Percentiles rank a stretch among this genome's conserved stretches.
These are phyloP conservation scores for Trametes sanguinea DNA, from an alignment of 768 basidiomycete genomes.

Conservation along the genomic window DNA sequence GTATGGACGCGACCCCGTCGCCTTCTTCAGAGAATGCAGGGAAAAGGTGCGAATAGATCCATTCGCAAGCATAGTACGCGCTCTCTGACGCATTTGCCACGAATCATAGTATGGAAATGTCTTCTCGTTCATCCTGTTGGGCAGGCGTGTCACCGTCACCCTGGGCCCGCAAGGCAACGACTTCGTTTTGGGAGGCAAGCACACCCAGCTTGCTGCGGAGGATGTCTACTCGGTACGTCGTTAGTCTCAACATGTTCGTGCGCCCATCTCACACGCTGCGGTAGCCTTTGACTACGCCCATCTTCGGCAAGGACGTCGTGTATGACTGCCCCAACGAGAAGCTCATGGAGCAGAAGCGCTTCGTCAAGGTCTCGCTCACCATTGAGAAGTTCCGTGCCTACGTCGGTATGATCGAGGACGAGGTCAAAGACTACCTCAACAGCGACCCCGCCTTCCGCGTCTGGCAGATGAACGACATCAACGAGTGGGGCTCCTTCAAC, in stretches of 20 bases:
- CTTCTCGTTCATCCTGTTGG: constrained; percentile 94
- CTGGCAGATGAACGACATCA: constrained; percentile 65
- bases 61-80: too few species aligned
- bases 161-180: constrained; percentile 92
- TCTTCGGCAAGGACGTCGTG: constrained; percentile 97
- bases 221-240: constrained; percentile 87
- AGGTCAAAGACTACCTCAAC: constrained; percentile 62
- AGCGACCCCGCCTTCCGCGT: constrained; percentile 62
- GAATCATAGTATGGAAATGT: constrained; percentile 82
- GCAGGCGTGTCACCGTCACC: constrained; percentile 87
- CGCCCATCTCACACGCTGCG: background rate
- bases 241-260: background rate
- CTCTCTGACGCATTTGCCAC: too few species aligned
- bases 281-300: constrained; percentile 88
- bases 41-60: constrained; percentile 57
- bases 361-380: constrained; percentile 94
- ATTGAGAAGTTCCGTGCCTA: constrained; percentile 90
- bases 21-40: constrained; percentile 77
- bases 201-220: constrained; percentile 90
- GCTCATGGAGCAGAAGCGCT: constrained; percentile 99
- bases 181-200: constrained; percentile 92
- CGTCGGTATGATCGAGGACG: constrained; percentile 49
- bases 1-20: constrained; percentile 93
- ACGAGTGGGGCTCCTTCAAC: constrained; percentile 81
- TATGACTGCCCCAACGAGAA: constrained; percentile 96